phyloP scores from a whole-genome alignment of 441 rosid genomes.

The Jatropha multifida region DNA sequence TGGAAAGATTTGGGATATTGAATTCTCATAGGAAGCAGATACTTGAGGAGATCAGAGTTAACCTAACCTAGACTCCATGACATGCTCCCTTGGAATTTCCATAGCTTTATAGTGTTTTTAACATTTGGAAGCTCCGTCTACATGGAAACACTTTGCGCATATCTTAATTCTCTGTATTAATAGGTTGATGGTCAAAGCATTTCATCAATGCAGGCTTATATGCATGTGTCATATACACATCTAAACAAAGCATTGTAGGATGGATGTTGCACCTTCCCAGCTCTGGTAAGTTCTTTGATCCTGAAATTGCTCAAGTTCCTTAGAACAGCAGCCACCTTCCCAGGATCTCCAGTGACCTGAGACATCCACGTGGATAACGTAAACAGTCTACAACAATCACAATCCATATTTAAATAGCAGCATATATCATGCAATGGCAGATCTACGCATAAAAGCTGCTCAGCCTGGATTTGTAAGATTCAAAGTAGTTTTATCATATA shows the following conservation, averaged over 20 bases:
- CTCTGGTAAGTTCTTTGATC: slow-evolving; percentile 73
- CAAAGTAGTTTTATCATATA: too few species aligned
- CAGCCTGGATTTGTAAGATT: too few species aligned
- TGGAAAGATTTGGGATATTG: background rate
- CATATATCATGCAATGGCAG: background rate
- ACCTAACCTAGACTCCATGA: background rate
- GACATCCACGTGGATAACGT: slow-evolving; percentile 6
- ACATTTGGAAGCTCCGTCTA: background rate
- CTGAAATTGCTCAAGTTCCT: slow-evolving; percentile 81
- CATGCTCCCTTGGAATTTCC: background rate
- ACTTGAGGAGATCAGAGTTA: background rate
- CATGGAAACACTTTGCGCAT: background rate
- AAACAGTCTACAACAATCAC: background rate
- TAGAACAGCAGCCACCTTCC: slow-evolving; percentile 73
- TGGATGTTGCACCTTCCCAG: slow-evolving; percentile 60
- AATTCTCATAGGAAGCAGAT: background rate
- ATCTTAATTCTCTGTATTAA: background rate
- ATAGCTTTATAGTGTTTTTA: background rate
- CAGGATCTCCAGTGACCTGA: slow-evolving; percentile 91
- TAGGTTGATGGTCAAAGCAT: background rate
- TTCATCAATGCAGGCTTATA: background rate
- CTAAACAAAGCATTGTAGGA: slow-evolving; percentile 4
- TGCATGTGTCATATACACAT: background rate
- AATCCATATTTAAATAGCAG: background rate
- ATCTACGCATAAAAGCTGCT: background rate